Evolutionary conservation across 2,329 filamentous ascomycete species (phyloP).

Genomic region (Colletotrichum cereale): DNA sequence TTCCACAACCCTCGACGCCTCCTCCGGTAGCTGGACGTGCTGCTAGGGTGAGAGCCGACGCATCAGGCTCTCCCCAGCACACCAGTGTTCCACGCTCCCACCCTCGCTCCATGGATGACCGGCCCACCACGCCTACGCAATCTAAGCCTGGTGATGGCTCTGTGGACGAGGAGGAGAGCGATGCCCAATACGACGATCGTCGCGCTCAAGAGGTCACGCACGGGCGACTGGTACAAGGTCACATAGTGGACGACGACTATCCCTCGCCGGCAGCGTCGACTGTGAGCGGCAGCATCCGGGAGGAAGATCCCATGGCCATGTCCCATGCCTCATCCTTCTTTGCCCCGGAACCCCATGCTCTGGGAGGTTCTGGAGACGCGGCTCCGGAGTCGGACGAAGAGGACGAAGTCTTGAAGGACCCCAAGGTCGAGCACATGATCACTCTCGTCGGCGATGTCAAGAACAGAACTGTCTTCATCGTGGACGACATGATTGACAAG

Average conservation of each 20-base stretch:
- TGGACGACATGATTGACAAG: slow-evolving; percentile 99
- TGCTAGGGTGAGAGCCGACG: slow-evolving; percentile 34
- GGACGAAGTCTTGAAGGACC: slow-evolving; percentile 86
- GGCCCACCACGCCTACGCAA: slow-evolving; percentile 34
- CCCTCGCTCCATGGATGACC: slow-evolving; percentile 43
- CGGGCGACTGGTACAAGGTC: slow-evolving; percentile 90
- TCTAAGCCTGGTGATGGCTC: slow-evolving; percentile 24
- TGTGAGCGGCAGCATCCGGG: slow-evolving; percentile 72
- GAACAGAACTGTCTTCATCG: slow-evolving; percentile 89
- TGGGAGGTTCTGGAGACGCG: slow-evolving; percentile 88
- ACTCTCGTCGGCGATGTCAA: slow-evolving; percentile 97
- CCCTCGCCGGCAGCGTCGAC: slow-evolving; percentile 81
- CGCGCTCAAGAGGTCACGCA: slow-evolving; percentile 91
- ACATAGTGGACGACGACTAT: slow-evolving; percentile 95
- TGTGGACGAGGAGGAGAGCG: slow-evolving; percentile 50
- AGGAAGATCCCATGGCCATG: slow-evolving; percentile 86
- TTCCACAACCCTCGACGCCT: slow-evolving; percentile 39
- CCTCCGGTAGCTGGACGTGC: slow-evolving; percentile 20
- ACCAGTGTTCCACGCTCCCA: slow-evolving; percentile 41
- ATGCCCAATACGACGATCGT: slow-evolving; percentile 78
- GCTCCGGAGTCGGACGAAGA: slow-evolving; percentile 90
- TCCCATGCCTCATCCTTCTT: slow-evolving; percentile 86
- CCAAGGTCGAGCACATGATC: slow-evolving; percentile 91
- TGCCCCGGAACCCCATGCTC: slow-evolving; percentile 75
- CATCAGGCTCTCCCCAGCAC: slow-evolving; percentile 38